A percentile compares a stretch with the other conserved stretches of the same genome.
Evolutionary conservation across 2,329 filamentous ascomycete genomes (phyloP).

Genomic region (Fusarium miscanthi): DNA sequence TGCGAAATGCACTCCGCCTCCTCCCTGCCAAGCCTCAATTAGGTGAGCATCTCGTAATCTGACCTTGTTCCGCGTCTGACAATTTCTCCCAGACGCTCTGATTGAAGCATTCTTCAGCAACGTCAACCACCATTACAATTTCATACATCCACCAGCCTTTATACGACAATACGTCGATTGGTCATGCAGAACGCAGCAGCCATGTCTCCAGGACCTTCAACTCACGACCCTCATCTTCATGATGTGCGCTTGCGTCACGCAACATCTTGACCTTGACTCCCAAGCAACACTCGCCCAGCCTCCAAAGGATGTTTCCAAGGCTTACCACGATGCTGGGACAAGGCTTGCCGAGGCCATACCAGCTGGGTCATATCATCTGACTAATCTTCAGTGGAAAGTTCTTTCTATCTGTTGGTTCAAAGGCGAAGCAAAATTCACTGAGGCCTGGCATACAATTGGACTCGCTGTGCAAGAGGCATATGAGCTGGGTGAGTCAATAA

Average conservation of each 20-base stretch:
- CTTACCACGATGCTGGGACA: neutral
- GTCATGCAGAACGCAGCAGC: neutral
- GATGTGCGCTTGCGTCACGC: slow-evolving; percentile 19
- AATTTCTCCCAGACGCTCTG: neutral
- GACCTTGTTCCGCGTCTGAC: neutral
- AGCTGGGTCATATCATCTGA: neutral
- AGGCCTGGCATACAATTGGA: slow-evolving; percentile 12
- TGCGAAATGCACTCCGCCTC: neutral
- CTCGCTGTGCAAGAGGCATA: slow-evolving; percentile 16
- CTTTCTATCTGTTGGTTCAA: slow-evolving; percentile 18
- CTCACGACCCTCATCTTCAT: slow-evolving; percentile 12
- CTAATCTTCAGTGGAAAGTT: slow-evolving; percentile 12
- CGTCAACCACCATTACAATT: slow-evolving; percentile 20
- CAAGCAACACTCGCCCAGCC: neutral
- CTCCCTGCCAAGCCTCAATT: neutral
- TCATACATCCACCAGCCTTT: slow-evolving; percentile 2
- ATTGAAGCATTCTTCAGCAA: slow-evolving; percentile 22
- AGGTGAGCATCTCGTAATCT: neutral
- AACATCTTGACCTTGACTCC: neutral
- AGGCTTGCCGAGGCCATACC: neutral
- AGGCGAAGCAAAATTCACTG: slow-evolving; percentile 8
- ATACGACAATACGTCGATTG: slow-evolving; percentile 13
- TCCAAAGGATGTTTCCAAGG: neutral
- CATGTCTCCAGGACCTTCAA: neutral
- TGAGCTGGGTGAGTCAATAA: neutral